Base-by-base conservation (phyloP, 1,139 yeast genomes). In the Debaryomyces coudertii region DNA sequence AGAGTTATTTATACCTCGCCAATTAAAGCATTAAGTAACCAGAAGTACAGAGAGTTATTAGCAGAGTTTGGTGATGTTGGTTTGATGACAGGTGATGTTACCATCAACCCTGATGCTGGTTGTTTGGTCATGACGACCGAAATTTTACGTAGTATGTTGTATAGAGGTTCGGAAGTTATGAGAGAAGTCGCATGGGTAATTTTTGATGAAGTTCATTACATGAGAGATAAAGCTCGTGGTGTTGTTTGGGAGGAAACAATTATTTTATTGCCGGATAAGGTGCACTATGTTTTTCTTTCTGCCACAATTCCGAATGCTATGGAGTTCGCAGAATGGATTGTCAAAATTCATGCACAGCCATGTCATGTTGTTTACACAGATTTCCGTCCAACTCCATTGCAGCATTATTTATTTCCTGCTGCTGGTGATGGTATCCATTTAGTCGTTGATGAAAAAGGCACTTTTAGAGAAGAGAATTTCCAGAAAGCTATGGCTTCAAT, bases 201-300 rank as follows among this genome's bases (percentile, higher is more conserved):
- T 36, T 92, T 92, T 58, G 98, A 90, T 68, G 98, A 92, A 63
- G 97, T 92, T 38, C 98, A 92, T 71, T 92, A 92, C 66, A 92
- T 92, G 84, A 85, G 96, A 73, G 97, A 90, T 65, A 85, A 89
- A 57, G 93, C 90, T 53, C 83, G 99, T 70, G 99, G 99, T 63
- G 99, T 93, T 39, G 99, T 93, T 31, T 93, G 99, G 99, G 99
- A 93, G 72, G 99, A 93, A 69, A 95, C 97, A 16, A 93, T 93
- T 54, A 93, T 93, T 52, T 78, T 93, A 70, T 76, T 93, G 46
- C 99, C 99, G 2, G 97, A 92, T 59, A 95, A 93, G 69, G 97
- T 95, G 36, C 88, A 84, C 57, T 85, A 86, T 59, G 93, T 87
- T 14, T 85, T 90, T 56, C 73, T 90, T 53, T 90, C 97, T 11